Evolutionary conservation across 805 yeast species (phyloP).

Genomic region (Sporopachydermia quercuum): DNA sequence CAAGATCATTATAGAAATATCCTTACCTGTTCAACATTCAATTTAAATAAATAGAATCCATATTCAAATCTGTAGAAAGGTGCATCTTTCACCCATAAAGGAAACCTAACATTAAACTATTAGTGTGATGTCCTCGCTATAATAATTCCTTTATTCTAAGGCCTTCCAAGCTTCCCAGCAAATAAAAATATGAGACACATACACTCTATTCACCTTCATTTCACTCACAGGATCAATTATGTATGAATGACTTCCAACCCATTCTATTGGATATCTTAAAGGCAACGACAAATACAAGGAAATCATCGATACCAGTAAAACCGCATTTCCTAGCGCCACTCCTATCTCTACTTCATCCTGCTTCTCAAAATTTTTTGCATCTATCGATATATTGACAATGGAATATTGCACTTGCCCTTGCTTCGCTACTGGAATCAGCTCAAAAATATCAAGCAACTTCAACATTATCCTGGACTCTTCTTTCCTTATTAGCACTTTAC

Average conservation of each 20-base stretch:
- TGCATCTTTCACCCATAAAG: slow-evolving; percentile 34
- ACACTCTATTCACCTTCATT: slow-evolving; percentile 11
- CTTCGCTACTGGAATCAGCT: no score
- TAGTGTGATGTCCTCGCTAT: no score
- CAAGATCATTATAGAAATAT: no score
- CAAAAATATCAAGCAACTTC: neutral
- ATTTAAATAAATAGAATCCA: slow-evolving; percentile 29
- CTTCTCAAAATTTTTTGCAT: slow-evolving; percentile 12
- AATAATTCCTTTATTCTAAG: no score
- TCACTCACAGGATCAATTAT: slow-evolving; percentile 32
- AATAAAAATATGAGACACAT: no score
- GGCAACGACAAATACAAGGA: slow-evolving; percentile 28
- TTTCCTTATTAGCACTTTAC: neutral
- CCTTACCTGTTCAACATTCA: slow-evolving; percentile 28
- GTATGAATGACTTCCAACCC: slow-evolving; percentile 32
- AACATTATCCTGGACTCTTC: neutral
- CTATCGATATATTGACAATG: no score
- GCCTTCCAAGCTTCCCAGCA: no score
- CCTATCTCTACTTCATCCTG: slow-evolving; percentile 26
- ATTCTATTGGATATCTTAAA: slow-evolving; percentile 33
- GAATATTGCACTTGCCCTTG: no score
- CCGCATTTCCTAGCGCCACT: slow-evolving; percentile 33
- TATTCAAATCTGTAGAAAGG: slow-evolving; percentile 32
- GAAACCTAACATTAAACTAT: slow-evolving; percentile 20
- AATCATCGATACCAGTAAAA: slow-evolving; percentile 26